Conservation (phyloP, 306 rosid genomes). For the Citrullus amarus region DNA sequence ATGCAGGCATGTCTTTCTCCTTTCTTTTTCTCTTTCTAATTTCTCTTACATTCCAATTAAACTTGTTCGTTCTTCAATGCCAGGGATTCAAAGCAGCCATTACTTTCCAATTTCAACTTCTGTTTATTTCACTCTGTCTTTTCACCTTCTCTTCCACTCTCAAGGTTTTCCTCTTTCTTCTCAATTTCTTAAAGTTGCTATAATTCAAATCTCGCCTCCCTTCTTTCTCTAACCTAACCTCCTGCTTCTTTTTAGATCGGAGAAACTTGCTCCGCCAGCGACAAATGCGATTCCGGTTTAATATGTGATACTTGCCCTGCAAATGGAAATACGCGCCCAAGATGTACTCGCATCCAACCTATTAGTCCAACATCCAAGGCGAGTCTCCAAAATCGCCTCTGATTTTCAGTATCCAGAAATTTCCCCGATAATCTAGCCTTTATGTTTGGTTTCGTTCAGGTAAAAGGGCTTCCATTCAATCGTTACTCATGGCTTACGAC, state of each 20-base stretch:
- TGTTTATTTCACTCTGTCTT: conserved; percentile 39
- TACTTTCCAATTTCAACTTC: conserved; percentile 16
- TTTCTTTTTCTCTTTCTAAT: neutral
- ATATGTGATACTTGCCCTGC: conserved; percentile 59
- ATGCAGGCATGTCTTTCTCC: neutral
- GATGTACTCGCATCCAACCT: conserved; percentile 71
- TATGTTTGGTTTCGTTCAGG: conserved; percentile 21
- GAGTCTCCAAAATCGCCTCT: conserved; percentile 4
- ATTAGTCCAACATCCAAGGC: conserved; percentile 52
- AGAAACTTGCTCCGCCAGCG: conserved; percentile 63
- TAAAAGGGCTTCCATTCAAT: conserved; percentile 64
- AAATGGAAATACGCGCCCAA: conserved; percentile 78
- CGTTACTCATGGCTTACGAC: conserved; percentile 90
- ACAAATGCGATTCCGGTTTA: conserved; percentile 57
- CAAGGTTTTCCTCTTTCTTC: conserved; percentile 33
- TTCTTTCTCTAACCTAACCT: neutral
- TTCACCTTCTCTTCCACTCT: conserved; percentile 33
- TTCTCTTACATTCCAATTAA: neutral
- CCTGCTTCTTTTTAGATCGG: conserved; percentile 46
- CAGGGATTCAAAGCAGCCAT: conserved; percentile 22
- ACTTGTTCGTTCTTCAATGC: neutral
- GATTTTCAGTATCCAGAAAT: neutral
- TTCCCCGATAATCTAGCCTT: neutral
- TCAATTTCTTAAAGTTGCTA: neutral
- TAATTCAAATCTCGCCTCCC: neutral